Evolutionary conservation across 1,284 basidiomycete species (phyloP).

Genomic region (Cutaneotrichosporon curvatum): DNA sequence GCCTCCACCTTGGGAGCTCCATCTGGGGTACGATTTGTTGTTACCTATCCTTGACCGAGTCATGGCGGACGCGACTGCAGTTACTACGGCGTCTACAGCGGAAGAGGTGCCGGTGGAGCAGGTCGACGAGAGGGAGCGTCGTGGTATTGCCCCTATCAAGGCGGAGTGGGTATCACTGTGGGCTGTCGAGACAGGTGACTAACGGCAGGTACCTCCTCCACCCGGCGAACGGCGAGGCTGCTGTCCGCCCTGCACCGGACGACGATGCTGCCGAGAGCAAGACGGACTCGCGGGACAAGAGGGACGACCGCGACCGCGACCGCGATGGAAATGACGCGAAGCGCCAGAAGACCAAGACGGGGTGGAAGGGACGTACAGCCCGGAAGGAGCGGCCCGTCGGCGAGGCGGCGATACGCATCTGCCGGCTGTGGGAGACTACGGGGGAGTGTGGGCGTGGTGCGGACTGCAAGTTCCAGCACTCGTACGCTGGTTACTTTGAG

Average conservation of each 20-base stretch:
- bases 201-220: constrained; percentile 50
- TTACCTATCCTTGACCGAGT: too few relatives aligned
- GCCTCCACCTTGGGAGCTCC: too few relatives aligned
- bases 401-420: constrained; percentile 35
- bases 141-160: constrained; percentile 66
- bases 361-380: constrained; percentile 61
- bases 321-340: constrained; percentile 27
- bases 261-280: constrained; percentile 64
- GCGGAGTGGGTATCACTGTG: constrained; percentile 54
- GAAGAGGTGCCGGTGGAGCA: not conserved
- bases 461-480: constrained; percentile 70
- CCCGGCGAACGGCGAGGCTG: constrained; percentile 7
- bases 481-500: constrained; percentile 65
- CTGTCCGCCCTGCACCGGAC: constrained; percentile 7
- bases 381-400: constrained; percentile 62
- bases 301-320: constrained; percentile 22
- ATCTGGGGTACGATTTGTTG: too few relatives aligned
- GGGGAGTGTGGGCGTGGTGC: constrained; percentile 20
- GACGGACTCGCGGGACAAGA: constrained; percentile 4
- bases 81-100: not conserved
- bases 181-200: constrained; percentile 28
- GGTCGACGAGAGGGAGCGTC: constrained; percentile 6
- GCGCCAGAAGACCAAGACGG: constrained; percentile 49
- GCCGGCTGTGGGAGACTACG: constrained; percentile 35
- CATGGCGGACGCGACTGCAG: too few relatives aligned